Percentiles rank a stretch among this genome's conserved stretches.
Conservation (phyloP, 2,329 filamentous ascomycete species). For the Fusarium nurragi region DNA sequence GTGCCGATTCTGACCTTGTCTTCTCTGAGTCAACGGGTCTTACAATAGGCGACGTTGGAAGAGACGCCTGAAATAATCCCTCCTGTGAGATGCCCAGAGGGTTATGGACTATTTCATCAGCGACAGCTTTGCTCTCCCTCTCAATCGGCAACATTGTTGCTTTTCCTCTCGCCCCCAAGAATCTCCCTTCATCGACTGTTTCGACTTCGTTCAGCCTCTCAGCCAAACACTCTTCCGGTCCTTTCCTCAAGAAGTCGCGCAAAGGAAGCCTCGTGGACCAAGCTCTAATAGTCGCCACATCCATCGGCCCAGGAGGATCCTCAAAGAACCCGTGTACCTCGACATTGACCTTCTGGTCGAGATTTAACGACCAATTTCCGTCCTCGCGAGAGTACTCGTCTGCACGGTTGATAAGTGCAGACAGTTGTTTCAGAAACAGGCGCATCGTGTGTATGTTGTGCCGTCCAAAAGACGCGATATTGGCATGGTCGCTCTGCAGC, state of each 20-base stretch:
- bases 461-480: conserved; percentile 63
- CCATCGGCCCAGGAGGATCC: conserved; percentile 52
- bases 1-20: conserved; percentile 44
- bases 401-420: conserved; percentile 47
- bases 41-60: conserved; percentile 48
- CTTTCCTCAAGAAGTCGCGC: conserved; percentile 63
- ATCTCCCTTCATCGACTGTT: conserved; percentile 44
- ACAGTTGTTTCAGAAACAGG: conserved; percentile 51
- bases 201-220: conserved; percentile 60
- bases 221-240: conserved; percentile 63
- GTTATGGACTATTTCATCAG: conserved; percentile 40
- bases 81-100: conserved; percentile 49
- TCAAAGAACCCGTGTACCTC: conserved; percentile 69
- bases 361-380: conserved; percentile 57
- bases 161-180: conserved; percentile 44
- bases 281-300: conserved; percentile 55
- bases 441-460: conserved; percentile 60
- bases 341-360: conserved; percentile 64
- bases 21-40: conserved; percentile 43
- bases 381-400: conserved; percentile 45
- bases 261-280: conserved; percentile 63
- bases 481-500: conserved; percentile 64
- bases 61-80: conserved; percentile 21
- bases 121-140: background rate
- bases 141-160: conserved; percentile 37